Evolutionary conservation across 2,329 filamentous ascomycete genomes (phyloP), one percentile per base, ranked within the genome.

Genomic region (Phaeophleospora eucalypticola): DNA sequence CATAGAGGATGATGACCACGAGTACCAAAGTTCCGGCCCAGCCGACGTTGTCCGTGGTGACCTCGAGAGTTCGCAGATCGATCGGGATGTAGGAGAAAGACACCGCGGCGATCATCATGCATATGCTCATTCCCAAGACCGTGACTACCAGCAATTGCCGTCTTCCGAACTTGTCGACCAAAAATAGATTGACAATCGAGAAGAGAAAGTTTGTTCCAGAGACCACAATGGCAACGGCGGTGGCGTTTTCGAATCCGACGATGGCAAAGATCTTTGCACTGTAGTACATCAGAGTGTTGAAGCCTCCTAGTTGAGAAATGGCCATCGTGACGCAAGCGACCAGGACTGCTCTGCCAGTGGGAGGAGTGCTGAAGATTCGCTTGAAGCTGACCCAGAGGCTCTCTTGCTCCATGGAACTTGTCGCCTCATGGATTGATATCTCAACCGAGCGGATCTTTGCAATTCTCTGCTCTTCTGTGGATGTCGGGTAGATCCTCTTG

Each of bases 321-420:
- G 72, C 74, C 73, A 77, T 77, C n/a, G 77, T 57, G n/a, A 71
- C 69, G 45, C 74, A 77, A 2, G 71, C 74, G 35, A 66, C 62
- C 33, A 75, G 58, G 12, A 76, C 60, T 10, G 73, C 72, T 9
- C 74, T 67, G 38, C 73, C 65, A 46, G 74, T 75, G n/a, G 63
- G 56, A 1, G 70, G 68, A 12, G 68, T 61, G 10, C 64, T 62
- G 46, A 76, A 72, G 18, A 78, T 68, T 53, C 74, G 69, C 58
- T 73, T 74, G 46, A 73, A 58, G 7, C 46, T 45, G 8, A 70
- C 64, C 54, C 65, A 70, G 60, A 69, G 71, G 3, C 59, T 53
- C 16, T 66, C 68, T 48, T 70, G 72, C n/a, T 65, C 67, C 9
- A 67, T 65, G 44, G 66, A 68, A 8, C 71, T 58, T 20, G 70